These are phyloP conservation scores for Hericium alpestre DNA, from an alignment of 768 basidiomycete genomes.

Conservation along the genomic window DNA sequence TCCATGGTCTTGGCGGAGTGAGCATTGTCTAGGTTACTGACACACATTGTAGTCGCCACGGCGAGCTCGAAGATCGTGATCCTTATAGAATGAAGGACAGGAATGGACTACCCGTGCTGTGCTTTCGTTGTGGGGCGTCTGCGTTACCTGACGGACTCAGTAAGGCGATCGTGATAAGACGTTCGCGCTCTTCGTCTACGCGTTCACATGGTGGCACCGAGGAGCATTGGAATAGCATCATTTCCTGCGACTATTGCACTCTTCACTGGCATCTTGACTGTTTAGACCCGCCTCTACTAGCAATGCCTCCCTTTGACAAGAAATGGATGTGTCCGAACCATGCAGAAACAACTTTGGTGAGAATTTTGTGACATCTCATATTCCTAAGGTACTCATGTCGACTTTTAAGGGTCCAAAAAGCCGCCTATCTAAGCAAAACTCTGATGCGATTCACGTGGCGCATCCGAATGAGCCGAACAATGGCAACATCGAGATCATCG, in stretches of 20 bases:
- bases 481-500: constrained; percentile 83
- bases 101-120: constrained; percentile 74
- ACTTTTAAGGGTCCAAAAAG: constrained; percentile 60
- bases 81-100: constrained; percentile 77
- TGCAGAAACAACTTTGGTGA: constrained; percentile 73
- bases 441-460: constrained; percentile 62
- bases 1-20: background rate
- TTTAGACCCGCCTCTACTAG: constrained; percentile 77
- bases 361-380: constrained; percentile 20
- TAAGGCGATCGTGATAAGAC: constrained; percentile 31
- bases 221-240: constrained; percentile 54
- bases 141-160: constrained; percentile 50
- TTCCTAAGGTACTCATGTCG: background rate
- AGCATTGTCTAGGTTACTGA: too few relatives aligned
- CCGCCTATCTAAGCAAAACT: constrained; percentile 65
- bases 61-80: constrained; percentile 86
- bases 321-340: constrained; percentile 99
- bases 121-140: constrained; percentile 81
- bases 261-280: constrained; percentile 98
- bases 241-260: constrained; percentile 92
- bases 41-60: constrained; percentile 51
- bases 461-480: constrained; percentile 73
- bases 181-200: background rate
- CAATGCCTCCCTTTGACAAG: constrained; percentile 76
- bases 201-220: constrained; percentile 28